Evolutionary conservation across 495 filamentous ascomycete species (phyloP).

Genomic region (Penicillium cataractarum): DNA sequence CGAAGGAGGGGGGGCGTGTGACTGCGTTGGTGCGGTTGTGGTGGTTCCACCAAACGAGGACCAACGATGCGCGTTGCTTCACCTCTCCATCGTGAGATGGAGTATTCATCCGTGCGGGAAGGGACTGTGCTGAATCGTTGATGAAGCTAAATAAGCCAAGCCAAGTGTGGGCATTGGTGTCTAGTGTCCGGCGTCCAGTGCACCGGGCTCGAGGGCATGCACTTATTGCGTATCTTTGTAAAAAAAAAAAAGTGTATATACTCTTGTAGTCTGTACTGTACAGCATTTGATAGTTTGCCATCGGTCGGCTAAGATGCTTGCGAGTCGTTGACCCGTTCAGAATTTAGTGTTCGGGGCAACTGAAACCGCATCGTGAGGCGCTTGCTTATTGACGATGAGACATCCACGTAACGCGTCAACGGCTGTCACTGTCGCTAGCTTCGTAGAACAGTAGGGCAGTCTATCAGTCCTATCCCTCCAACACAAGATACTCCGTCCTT

Average conservation of each 20-base stretch:
- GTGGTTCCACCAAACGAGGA: conserved; percentile 14
- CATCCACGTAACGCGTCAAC: conserved; percentile 11
- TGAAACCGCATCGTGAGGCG: conserved; percentile 22
- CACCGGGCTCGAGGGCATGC: background rate
- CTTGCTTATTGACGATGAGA: conserved; percentile 12
- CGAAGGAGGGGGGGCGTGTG: conserved; percentile 21
- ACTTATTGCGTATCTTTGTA: too few species aligned
- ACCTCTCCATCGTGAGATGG: background rate
- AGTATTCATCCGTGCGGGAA: background rate
- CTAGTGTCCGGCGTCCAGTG: background rate
- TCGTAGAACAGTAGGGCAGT: background rate
- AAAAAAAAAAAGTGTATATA: too few species aligned
- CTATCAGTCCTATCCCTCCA: background rate
- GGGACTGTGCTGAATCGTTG: background rate
- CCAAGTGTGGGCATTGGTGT: background rate
- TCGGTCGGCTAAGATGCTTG: background rate
- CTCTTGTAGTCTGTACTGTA: too few species aligned
- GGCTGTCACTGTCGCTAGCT: conserved; percentile 1
- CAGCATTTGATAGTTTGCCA: background rate
- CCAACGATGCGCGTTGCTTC: conserved; percentile 7
- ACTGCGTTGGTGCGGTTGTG: conserved; percentile 11
- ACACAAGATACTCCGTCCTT: background rate
- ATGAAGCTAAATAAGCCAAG: too few species aligned
- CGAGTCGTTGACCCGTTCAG: background rate
- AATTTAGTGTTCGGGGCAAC: conserved; percentile 18